phyloP scores from a whole-genome alignment of 2,329 filamentous ascomycete genomes.

The Cladophialophora exuberans region DNA sequence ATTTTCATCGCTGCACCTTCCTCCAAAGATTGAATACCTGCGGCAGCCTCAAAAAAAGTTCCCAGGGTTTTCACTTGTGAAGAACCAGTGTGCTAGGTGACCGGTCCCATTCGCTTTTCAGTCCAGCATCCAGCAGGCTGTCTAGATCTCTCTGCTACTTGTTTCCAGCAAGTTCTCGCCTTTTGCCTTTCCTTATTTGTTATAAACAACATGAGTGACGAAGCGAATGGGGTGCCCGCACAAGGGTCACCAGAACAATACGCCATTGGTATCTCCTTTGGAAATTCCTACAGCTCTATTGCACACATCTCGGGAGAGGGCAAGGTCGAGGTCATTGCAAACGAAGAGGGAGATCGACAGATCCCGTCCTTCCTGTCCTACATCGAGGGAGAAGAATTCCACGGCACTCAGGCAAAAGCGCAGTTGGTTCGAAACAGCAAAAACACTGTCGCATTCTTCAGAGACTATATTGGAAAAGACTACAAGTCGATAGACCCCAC shows the following conservation, averaged over 20 bases:
- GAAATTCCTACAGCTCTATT: conserved; percentile 98
- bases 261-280: conserved; percentile 95
- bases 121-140: background rate
- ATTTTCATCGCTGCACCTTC: conserved; percentile 27
- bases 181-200: background rate
- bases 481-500: conserved; percentile 95
- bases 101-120: background rate
- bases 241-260: conserved; percentile 54
- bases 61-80: conserved; percentile 15
- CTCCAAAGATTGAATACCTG: background rate
- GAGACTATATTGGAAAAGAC: conserved; percentile 94
- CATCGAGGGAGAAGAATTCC: conserved; percentile 93
- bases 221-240: conserved; percentile 53
- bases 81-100: background rate
- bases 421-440: conserved; percentile 89
- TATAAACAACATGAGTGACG: conserved; percentile 51
- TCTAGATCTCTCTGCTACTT: background rate
- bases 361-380: conserved; percentile 95
- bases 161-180: background rate
- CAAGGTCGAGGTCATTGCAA: conserved; percentile 96
- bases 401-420: conserved; percentile 90
- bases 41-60: conserved; percentile 30
- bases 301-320: conserved; percentile 84
- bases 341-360: conserved; percentile 98
- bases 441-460: conserved; percentile 95